Percentiles rank a stretch among this genome's conserved stretches.
These are phyloP conservation scores for Entamoeba nuttalli DNA, from an alignment of 208 protist genomes.

Conservation along the genomic window DNA sequence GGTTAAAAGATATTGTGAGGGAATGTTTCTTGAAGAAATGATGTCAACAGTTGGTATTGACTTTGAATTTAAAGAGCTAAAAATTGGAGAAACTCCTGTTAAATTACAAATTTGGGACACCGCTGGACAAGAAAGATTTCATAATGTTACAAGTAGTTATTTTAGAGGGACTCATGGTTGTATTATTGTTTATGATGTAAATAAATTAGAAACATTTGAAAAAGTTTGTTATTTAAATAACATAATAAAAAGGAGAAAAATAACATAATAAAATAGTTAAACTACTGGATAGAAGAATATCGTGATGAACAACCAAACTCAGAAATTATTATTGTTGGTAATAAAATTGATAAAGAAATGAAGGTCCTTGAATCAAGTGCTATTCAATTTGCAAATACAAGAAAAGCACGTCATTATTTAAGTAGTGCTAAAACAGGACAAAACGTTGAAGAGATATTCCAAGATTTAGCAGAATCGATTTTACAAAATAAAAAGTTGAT, in stretches of 20 bases:
- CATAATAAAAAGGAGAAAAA: conserved; percentile 30
- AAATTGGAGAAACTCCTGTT: neutral
- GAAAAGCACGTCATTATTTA: neutral
- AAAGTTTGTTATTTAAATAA: conserved; percentile 24
- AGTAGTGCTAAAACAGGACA: neutral
- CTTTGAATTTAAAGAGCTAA: neutral
- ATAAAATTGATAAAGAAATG: neutral
- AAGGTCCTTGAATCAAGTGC: neutral
- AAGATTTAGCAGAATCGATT: neutral
- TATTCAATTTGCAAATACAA: neutral
- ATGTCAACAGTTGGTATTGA: neutral
- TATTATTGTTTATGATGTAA: conserved; percentile 38
- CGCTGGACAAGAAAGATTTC: conserved; percentile 30
- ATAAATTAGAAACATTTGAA: conserved; percentile 20
- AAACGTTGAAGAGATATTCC: neutral
- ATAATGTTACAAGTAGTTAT: conserved; percentile 19
- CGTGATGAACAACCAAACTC: neutral
- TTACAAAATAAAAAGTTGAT: neutral
- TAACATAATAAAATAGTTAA: neutral
- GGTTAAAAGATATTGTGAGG: neutral
- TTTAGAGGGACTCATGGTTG: conserved; percentile 31
- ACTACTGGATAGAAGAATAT: neutral
- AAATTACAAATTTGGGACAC: conserved; percentile 34
- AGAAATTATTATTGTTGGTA: neutral
- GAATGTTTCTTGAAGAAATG: neutral